Percentiles rank a stretch among this genome's conserved stretches.
Conservation (phyloP, 2,329 filamentous ascomycete genomes). For the Sclerotinia minor region DNA sequence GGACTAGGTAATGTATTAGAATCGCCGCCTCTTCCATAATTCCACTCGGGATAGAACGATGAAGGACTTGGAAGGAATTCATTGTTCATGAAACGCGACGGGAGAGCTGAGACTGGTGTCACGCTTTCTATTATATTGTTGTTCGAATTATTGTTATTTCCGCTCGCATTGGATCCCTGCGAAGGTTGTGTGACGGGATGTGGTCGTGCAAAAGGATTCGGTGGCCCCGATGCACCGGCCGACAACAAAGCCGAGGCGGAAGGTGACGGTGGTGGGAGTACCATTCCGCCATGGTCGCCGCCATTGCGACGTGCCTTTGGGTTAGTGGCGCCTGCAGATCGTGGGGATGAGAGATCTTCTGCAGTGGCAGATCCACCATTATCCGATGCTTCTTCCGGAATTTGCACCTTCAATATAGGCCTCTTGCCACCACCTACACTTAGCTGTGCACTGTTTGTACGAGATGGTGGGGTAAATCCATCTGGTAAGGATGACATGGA, state of each 20-base stretch:
- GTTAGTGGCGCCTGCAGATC: slow-evolving; percentile 35
- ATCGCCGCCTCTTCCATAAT: slow-evolving; percentile 63
- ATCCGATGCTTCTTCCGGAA: slow-evolving; percentile 87
- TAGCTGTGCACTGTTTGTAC: slow-evolving; percentile 73
- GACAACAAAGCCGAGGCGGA: slow-evolving; percentile 77
- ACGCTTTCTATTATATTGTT: slow-evolving; percentile 54
- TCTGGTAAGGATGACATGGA: slow-evolving; percentile 58
- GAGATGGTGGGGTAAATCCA: slow-evolving; percentile 68
- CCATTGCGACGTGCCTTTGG: slow-evolving; percentile 36
- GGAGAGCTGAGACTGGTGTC: slow-evolving; percentile 90
- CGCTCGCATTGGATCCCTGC: slow-evolving; percentile 41
- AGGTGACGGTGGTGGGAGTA: slow-evolving; percentile 89
- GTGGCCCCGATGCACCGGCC: slow-evolving; percentile 86
- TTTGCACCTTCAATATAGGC: slow-evolving; percentile 88
- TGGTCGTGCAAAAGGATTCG: slow-evolving; percentile 92
- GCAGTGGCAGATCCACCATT: slow-evolving; percentile 67
- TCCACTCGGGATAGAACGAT: slow-evolving; percentile 91
- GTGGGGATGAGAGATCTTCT: slow-evolving; percentile 59
- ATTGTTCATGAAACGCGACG: slow-evolving; percentile 85
- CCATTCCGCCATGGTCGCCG: slow-evolving; percentile 54
- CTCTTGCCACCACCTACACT: slow-evolving; percentile 60
- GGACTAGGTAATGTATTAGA: slow-evolving; percentile 90
- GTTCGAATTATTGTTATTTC: slow-evolving; percentile 46
- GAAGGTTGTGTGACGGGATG: slow-evolving; percentile 62
- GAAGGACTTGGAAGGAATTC: slow-evolving; percentile 88